Evolutionary conservation across 768 basidiomycete genomes (phyloP), one percentile per base, ranked within the genome.

Genomic region (Kwoniella shandongensis): DNA sequence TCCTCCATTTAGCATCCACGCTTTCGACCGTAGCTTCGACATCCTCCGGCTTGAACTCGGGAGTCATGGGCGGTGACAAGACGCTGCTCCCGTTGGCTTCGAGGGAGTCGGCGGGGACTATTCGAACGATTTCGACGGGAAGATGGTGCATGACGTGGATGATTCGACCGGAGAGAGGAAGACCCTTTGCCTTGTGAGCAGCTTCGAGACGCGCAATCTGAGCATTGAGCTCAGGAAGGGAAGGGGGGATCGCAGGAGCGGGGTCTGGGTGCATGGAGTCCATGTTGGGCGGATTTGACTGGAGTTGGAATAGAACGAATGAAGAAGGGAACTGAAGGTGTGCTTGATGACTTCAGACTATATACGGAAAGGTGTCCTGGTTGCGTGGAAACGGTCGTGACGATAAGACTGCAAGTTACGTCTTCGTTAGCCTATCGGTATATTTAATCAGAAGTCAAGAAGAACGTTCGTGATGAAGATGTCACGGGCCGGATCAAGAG

Each of bases 111-210:
- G 65, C 50, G 6, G 71, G 66, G 23, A 75, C 64, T 32, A 73
- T 65, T 17, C 64, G 81, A 30, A 87, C 83, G 25, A 86, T 84
- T 44, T 81, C 79, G 71, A 92, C 81, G 60, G 91, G 91, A 53
- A 93, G 85, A 72, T 91, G 89, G 77, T 92, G 91, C 78, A 85
- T 88, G 62, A 96, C 86, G 67, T 94, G 93, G 68, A 98, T 83
- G 74, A 96, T 88, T 40, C 93, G 84, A 1, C 92, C 93, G 4
- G 87, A 87, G 40, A 96, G 83, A 1, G 83, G 80, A 53, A 88
- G 83, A 40, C 85, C 87, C 55, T 86, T 83, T 1, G 82, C 82
- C 51, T 78, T 79, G 75, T 88, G 88, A 52, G 87, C 81, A 0
- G 81, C 81, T 77, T 94, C 88, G 72, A 93, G 86, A 8, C 80